Base-by-base conservation (phyloP, 1,284 basidiomycete species). In the Sparassis latifolia region DNA sequence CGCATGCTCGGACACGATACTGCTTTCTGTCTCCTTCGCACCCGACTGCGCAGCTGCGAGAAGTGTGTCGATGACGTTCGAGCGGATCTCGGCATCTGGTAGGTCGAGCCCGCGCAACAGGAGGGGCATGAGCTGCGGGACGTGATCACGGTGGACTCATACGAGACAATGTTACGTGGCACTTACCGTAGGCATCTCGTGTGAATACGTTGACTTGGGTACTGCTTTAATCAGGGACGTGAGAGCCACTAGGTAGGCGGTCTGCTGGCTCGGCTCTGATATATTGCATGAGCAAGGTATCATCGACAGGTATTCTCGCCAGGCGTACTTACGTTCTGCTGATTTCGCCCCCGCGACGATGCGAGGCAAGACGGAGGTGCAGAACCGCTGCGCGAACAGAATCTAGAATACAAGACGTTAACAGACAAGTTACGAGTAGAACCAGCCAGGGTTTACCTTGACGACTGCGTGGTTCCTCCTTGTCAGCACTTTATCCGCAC, bases 91-190 rank as follows among this genome's bases (percentile, higher is more conserved):
- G 3, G 79, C 66, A 64, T 93, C 86, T 1, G 84, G 80, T 1
- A 97, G 71, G 38, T 87, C 79, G 5, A 99, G 78, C 2, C 91
- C 87, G 27, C 89, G 89, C 44, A 99, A 74, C 1, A 99, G 77
- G 12, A 98, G 74, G 0, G 96, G 94, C 57, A 97, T 81, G 10
- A 98, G 78, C 87, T 96, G 62, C 28, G 61, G 35, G 42, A 38
- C 27, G 33, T 56, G 41, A 51, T 9, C 49, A 42, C 7, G 33
- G 50, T 20, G 20, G 20, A 20, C 20, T 20, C 20, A 20, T 20
- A 20, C 20, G 42, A 42, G 48, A 28, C n/a, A 37, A 12, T 12
- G 12, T 6, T 37, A 12, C 6, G 35, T 7, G 35, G 35, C 20
- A 64, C 80, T 51, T 51, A 91, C 91, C 10, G 75, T 77, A 4